Evolutionary conservation across 2,329 filamentous ascomycete species (phyloP).

Genomic region (Amauroascus niger): DNA sequence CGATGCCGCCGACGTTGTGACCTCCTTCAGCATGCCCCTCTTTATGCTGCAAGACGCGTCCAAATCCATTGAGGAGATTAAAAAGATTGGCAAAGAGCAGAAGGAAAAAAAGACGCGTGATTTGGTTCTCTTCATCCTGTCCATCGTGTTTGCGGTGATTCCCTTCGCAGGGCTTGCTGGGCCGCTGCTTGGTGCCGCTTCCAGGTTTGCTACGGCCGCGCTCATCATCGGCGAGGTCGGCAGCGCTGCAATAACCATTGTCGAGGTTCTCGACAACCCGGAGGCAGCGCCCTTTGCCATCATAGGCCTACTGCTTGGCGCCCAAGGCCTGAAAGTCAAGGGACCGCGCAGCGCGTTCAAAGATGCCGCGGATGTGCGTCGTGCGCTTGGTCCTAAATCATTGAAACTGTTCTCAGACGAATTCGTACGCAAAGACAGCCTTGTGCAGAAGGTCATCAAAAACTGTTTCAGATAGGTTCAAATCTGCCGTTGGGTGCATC

Average conservation of each 20-base stretch:
- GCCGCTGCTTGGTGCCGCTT: not conserved
- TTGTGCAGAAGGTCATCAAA: constrained; percentile 2
- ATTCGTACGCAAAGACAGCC: constrained; percentile 3
- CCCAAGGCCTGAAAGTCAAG: not conserved
- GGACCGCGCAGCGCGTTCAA: not conserved
- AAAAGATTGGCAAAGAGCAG: constrained; percentile 10
- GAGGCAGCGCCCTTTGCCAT: not conserved
- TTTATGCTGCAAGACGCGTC: constrained; percentile 8
- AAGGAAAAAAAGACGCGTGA: not conserved
- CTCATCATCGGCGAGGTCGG: constrained; percentile 6
- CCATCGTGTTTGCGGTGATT: constrained; percentile 3
- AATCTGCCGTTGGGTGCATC: too few species aligned
- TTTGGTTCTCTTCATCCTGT: not conserved
- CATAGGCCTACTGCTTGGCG: constrained; percentile 4
- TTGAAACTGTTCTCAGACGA: constrained; percentile 1
- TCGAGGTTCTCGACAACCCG: constrained; percentile 5
- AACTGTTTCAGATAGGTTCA: not conserved
- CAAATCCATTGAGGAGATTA: constrained; percentile 6
- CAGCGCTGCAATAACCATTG: constrained; percentile 1
- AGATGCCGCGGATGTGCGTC: not conserved
- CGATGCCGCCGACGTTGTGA: not conserved
- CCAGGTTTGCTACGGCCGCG: not conserved
- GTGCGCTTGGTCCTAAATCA: not conserved
- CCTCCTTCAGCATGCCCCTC: not conserved
- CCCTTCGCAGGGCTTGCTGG: constrained; percentile 1